phyloP scores from a whole-genome alignment of 768 basidiomycete genomes.

The Boletus vinaceobasis region DNA sequence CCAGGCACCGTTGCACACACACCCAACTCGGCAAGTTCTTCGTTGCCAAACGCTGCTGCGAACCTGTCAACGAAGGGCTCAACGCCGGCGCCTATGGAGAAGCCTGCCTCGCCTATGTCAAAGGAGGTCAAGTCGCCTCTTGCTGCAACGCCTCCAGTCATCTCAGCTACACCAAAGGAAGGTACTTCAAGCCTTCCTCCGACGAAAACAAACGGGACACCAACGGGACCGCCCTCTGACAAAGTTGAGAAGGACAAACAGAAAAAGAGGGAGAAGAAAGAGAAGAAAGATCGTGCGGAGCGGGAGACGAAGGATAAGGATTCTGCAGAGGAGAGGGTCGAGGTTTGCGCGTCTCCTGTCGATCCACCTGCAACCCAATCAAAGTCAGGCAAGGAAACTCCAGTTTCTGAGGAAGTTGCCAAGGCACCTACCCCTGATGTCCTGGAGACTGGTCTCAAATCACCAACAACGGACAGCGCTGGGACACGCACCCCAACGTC shows the following conservation, averaged over 20 bases:
- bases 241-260: conserved; percentile 55
- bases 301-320: conserved; percentile 39
- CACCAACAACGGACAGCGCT: conserved; percentile 53
- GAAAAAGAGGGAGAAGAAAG: conserved; percentile 62
- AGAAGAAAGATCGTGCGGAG: conserved; percentile 51
- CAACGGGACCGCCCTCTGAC: conserved; percentile 36
- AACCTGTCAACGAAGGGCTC: conserved; percentile 34
- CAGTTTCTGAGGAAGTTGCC: conserved; percentile 25
- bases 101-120: conserved; percentile 32
- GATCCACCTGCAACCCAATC: conserved; percentile 20
- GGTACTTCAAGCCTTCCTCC: conserved; percentile 35
- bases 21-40: conserved; percentile 53
- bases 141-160: conserved; percentile 34
- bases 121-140: conserved; percentile 35
- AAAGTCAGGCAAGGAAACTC: conserved; percentile 41
- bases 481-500: conserved; percentile 73
- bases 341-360: conserved; percentile 27
- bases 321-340: conserved; percentile 33
- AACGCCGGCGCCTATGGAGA: conserved; percentile 35
- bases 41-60: conserved; percentile 41
- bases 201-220: conserved; percentile 31
- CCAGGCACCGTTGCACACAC: conserved; percentile 52
- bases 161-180: conserved; percentile 31
- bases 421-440: conserved; percentile 27
- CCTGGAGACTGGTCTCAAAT: conserved; percentile 42